Base-by-base conservation (phyloP, 768 basidiomycete species). In the Psilocybe cubensis region DNA sequence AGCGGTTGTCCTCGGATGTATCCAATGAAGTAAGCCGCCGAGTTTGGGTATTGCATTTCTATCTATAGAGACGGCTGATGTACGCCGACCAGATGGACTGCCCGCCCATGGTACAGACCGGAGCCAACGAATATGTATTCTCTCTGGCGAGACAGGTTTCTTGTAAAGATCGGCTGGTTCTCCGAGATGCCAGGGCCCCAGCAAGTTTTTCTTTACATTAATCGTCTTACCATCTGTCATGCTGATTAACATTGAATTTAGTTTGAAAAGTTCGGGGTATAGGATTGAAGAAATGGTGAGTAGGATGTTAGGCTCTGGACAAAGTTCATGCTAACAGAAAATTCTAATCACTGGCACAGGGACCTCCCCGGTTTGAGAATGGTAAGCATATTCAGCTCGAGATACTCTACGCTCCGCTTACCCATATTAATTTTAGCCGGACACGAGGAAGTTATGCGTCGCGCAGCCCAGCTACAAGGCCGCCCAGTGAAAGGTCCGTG, bases 41-140 rank as follows among this genome's bases (percentile, higher is more conserved):
- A 18, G 41, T 12, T 52, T 24, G 17, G 20, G 21, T n/a, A 11
- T 51, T 21, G 8, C 6, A 17, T 12, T 25, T 49, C 2, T 1
- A 31, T 11, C 2, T 49, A 3, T 18, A 49, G 20, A 29, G 40
- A 6, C n/a, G n/a, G 6, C 17, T 40, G 17, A 29, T n/a, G n/a
- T n/a, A 28, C 33, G 40, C 28, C 43, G n/a, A 27, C 14, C 54
- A 76, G 76, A 60, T 79, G 57, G 51, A 61, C 70, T 23, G 65
- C 72, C 4, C 67, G 66, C 49, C 81, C 81, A 20, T 82, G 81
- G 80, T 83, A 83, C 60, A 79, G 74, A 59, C 75, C 78, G 0
- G 65, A 73, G 54, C 63, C 72, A 0, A 70, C 59, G 1, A 68
- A 55, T 2, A 67, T 66, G 6, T 28, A 76, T 0, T 70, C 66